Conservation (phyloP, 305 asterid genomes). For the Coffea humblotiana region DNA sequence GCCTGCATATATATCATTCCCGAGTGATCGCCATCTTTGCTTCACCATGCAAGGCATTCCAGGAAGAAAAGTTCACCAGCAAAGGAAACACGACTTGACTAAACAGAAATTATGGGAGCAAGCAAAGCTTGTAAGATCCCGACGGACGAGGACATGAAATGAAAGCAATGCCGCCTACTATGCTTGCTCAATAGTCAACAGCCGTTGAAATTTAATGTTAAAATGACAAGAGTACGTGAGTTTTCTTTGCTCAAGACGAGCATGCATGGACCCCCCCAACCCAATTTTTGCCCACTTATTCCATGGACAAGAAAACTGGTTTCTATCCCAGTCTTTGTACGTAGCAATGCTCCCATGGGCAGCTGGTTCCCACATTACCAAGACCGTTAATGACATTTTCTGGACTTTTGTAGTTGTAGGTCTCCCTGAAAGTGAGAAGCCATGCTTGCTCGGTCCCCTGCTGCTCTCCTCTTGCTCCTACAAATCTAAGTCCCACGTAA, state of each 20-base stretch:
- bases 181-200: neutral
- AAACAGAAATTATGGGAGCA: slow-evolving; percentile 34
- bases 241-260: slow-evolving; percentile 23
- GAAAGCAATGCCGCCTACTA: slow-evolving; percentile 32
- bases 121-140: slow-evolving; percentile 31
- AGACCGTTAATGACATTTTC: slow-evolving; percentile 24
- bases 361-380: slow-evolving; percentile 9
- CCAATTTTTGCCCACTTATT: slow-evolving; percentile 18
- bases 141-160: slow-evolving; percentile 44
- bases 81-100: slow-evolving; percentile 25
- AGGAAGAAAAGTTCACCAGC: neutral
- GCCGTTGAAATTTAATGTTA: neutral
- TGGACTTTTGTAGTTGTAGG: slow-evolving; percentile 22
- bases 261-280: slow-evolving; percentile 26
- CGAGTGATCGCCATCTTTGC: slow-evolving; percentile 29
- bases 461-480: slow-evolving; percentile 19
- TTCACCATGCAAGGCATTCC: neutral
- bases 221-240: neutral
- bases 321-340: slow-evolving; percentile 4
- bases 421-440: slow-evolving; percentile 20
- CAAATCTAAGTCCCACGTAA: slow-evolving; percentile 17
- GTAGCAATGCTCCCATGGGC: neutral
- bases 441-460: slow-evolving; percentile 28
- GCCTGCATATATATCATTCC: slow-evolving; percentile 23
- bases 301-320: slow-evolving; percentile 28